Conservation (phyloP, 805 yeast species). For the Torulaspora microellipsoides region DNA sequence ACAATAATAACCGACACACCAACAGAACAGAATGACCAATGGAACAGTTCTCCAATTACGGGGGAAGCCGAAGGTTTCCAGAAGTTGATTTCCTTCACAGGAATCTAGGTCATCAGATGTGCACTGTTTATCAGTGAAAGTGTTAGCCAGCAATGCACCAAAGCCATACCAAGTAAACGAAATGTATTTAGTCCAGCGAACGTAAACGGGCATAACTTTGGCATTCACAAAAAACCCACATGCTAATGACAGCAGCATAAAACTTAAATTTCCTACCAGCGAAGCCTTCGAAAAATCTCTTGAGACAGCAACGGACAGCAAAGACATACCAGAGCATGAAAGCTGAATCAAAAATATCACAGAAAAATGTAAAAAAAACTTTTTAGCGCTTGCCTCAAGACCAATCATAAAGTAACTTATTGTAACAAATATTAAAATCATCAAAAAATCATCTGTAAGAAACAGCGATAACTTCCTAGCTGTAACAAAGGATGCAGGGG, state of each 20-base stretch:
- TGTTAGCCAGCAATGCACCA: conserved; percentile 62
- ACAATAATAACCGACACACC: conserved; percentile 51
- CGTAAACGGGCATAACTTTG: conserved; percentile 73
- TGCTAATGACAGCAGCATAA: conserved; percentile 69
- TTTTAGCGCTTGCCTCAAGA: conserved; percentile 43
- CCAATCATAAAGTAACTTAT: conserved; percentile 79
- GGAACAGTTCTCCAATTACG: conserved; percentile 64
- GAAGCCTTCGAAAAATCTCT: conserved; percentile 61
- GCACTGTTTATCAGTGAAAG: conserved; percentile 57
- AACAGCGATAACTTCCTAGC: conserved; percentile 64
- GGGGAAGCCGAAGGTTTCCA: conserved; percentile 57
- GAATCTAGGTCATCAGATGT: conserved; percentile 37
- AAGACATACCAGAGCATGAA: conserved; percentile 31
- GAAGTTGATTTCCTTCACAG: conserved; percentile 45
- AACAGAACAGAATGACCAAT: conserved; percentile 51
- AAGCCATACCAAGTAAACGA: conserved; percentile 77
- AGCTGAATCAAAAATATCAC: conserved; percentile 53
- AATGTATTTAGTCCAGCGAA: conserved; percentile 75
- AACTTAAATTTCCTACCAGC: conserved; percentile 55
- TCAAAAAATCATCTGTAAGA: conserved; percentile 62
- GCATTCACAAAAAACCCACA: conserved; percentile 80
- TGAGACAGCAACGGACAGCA: conserved; percentile 46
- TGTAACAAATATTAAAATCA: conserved; percentile 53
- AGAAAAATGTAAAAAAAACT: conserved; percentile 61
- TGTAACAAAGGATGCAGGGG: conserved; percentile 61